phyloP scores from a whole-genome alignment of 805 yeast genomes.

The Millerozyma miso region DNA sequence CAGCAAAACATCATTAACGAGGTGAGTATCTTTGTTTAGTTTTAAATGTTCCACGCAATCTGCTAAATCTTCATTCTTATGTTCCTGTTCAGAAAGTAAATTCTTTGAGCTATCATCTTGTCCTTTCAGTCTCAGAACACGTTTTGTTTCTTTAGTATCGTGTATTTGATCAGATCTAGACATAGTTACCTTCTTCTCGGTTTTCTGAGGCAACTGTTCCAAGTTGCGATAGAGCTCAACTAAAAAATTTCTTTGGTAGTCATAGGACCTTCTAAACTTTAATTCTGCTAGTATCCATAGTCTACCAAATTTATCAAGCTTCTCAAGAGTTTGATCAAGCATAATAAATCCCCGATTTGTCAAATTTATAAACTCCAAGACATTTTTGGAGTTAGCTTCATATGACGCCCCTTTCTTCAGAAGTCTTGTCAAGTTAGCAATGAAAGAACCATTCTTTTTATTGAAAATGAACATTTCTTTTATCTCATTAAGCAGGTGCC shows the following conservation, averaged over 20 bases:
- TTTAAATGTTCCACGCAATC: not conserved
- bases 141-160: not conserved
- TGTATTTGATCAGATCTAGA: no score
- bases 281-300: constrained; percentile 43
- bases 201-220: not conserved
- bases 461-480: constrained; percentile 40
- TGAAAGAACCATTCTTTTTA: constrained; percentile 45
- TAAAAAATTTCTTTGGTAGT: constrained; percentile 16
- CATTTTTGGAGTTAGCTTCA: constrained; percentile 30
- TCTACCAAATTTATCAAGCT: constrained; percentile 34
- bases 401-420: constrained; percentile 37
- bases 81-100: not conserved
- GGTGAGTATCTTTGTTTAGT: not conserved
- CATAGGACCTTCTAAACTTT: constrained; percentile 35
- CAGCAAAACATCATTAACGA: not conserved
- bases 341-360: constrained; percentile 34
- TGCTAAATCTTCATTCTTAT: not conserved
- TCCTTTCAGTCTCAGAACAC: not conserved
- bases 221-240: not conserved
- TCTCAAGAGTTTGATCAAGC: constrained; percentile 23
- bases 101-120: not conserved
- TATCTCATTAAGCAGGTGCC: constrained; percentile 19
- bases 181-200: not conserved
- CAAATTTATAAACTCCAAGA: constrained; percentile 39
- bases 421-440: constrained; percentile 45